These are phyloP conservation scores for Hawksworthiomyces lignivorus DNA, from an alignment of 2,329 filamentous ascomycete genomes.

Conservation along the genomic window DNA sequence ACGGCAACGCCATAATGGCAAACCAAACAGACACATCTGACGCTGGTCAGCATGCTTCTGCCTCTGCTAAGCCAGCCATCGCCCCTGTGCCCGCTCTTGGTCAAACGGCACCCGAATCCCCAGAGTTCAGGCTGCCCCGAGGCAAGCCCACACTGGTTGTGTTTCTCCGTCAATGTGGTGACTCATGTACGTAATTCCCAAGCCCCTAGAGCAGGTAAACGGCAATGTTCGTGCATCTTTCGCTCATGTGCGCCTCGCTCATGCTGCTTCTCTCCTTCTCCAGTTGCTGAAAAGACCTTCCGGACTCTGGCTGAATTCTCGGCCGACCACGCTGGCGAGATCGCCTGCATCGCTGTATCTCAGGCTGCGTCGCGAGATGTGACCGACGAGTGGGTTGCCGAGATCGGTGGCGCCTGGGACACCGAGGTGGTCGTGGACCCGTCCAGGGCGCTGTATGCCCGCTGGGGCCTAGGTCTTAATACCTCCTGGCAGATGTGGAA, in stretches of 20 bases:
- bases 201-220: no score
- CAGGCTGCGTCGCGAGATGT: constrained; percentile 46
- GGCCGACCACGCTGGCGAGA: constrained; percentile 34
- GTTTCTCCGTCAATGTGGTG: constrained; percentile 67
- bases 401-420: constrained; percentile 48
- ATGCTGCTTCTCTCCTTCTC: no score
- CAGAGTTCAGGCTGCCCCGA: constrained; percentile 43
- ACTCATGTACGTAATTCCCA: constrained; percentile 57
- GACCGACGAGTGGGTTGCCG: constrained; percentile 50
- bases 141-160: constrained; percentile 53
- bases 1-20: no score
- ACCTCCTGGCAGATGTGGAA: constrained; percentile 56
- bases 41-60: no score
- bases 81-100: constrained; percentile 44
- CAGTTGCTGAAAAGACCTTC: constrained; percentile 64
- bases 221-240: no score
- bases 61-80: constrained; percentile 27
- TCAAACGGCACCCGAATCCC: constrained; percentile 45
- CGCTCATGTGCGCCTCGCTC: no score
- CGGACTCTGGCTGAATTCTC: constrained; percentile 45
- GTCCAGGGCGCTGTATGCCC: constrained; percentile 50
- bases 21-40: no score
- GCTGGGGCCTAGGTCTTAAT: constrained; percentile 58
- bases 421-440: constrained; percentile 52
- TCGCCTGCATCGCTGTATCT: constrained; percentile 55